Conservation (phyloP, 73 alveolate species). For the Symbiodinium pilosum region DNA sequence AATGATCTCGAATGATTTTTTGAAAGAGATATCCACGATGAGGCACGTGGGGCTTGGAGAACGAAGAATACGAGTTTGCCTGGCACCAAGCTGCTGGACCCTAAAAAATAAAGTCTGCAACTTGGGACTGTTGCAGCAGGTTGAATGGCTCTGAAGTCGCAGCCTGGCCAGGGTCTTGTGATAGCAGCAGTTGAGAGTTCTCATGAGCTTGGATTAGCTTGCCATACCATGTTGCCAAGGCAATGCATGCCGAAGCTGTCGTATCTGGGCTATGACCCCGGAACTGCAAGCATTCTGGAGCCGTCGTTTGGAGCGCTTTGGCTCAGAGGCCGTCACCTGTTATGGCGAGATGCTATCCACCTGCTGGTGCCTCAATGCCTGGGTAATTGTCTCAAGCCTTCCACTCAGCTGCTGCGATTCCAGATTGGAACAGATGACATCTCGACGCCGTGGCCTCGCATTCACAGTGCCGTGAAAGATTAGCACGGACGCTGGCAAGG, state of each 20-base stretch:
- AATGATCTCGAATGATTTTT: too few species aligned
- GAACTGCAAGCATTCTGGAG: background rate
- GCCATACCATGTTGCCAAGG: too few species aligned
- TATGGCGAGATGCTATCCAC: background rate
- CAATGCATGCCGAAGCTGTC: conserved; percentile 38
- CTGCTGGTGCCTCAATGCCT: background rate
- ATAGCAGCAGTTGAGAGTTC: too few species aligned
- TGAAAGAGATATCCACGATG: too few species aligned
- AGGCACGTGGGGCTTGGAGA: too few species aligned
- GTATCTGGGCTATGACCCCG: conserved; percentile 17
- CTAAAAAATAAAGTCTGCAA: too few species aligned
- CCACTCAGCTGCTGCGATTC: background rate
- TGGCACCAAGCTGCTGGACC: too few species aligned
- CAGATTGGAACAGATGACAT: background rate
- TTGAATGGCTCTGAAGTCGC: too few species aligned
- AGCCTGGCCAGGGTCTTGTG: too few species aligned
- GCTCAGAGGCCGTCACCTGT: background rate
- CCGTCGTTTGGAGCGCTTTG: background rate
- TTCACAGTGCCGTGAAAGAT: background rate
- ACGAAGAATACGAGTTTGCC: too few species aligned
- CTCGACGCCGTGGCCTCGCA: background rate
- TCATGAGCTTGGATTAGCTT: too few species aligned
- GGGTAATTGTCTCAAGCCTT: background rate
- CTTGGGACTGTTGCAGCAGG: too few species aligned
- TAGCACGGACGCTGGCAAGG: background rate